A percentile compares a stretch with the other conserved stretches of the same genome.
Evolutionary conservation across 495 filamentous ascomycete species (phyloP).

Genomic region (Jackrogersella multiformis): DNA sequence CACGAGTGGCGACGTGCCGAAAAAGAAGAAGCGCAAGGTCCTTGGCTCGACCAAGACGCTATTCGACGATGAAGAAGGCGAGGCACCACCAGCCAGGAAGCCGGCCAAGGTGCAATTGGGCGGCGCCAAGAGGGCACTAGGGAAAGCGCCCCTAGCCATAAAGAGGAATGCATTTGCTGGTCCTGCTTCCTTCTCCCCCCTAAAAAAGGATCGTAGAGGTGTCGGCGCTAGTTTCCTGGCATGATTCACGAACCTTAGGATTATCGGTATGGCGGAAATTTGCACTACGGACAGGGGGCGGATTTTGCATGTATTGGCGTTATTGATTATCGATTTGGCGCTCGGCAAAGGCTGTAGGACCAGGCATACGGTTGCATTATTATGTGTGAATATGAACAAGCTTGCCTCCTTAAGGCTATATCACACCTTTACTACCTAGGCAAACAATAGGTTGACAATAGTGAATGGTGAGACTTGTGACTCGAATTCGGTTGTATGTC

Average conservation of each 20-base stretch:
- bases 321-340: slow-evolving; percentile 17
- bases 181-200: slow-evolving; percentile 72
- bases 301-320: slow-evolving; percentile 34
- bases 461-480: not conserved
- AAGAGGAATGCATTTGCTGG: slow-evolving; percentile 53
- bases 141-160: slow-evolving; percentile 44
- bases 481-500: not conserved
- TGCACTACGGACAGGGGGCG: slow-evolving; percentile 24
- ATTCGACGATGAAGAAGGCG: slow-evolving; percentile 80
- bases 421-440: not conserved
- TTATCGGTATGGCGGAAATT: slow-evolving; percentile 11
- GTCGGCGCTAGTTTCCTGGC: slow-evolving; percentile 64
- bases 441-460: not conserved
- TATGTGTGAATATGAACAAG: slow-evolving; percentile 23
- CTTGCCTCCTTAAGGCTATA: not conserved
- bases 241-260: slow-evolving; percentile 38
- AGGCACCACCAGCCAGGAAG: slow-evolving; percentile 50
- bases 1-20: slow-evolving; percentile 54
- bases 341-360: slow-evolving; percentile 25
- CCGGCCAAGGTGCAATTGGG: slow-evolving; percentile 50
- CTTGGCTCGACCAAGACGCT: slow-evolving; percentile 71
- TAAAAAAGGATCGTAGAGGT: slow-evolving; percentile 79
- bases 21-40: slow-evolving; percentile 78
- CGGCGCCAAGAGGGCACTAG: slow-evolving; percentile 36
- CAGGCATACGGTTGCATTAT: slow-evolving; percentile 36